phyloP scores from a whole-genome alignment of 495 filamentous ascomycete species.

The Hypomontagnella monticulosa region DNA sequence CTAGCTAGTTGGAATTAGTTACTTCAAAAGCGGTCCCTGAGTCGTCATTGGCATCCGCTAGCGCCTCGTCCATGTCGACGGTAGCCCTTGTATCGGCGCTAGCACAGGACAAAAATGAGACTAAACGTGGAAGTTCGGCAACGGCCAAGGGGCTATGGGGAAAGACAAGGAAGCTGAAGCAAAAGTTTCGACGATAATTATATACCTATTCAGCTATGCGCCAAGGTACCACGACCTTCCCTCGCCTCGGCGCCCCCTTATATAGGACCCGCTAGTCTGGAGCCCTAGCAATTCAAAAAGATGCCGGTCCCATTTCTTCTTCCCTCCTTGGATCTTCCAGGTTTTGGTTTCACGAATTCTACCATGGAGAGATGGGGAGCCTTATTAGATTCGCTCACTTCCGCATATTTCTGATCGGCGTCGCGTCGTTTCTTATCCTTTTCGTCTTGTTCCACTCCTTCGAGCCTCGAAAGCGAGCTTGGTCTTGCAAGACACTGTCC shows the following conservation, averaged over 20 bases:
- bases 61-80: no score
- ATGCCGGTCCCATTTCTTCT: slow-evolving; percentile 5
- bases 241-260: slow-evolving; percentile 19
- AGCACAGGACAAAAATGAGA: no score
- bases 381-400: slow-evolving; percentile 19
- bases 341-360: no score
- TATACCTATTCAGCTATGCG: slow-evolving; percentile 23
- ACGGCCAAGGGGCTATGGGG: no score
- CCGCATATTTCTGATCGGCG: slow-evolving; percentile 12
- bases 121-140: no score
- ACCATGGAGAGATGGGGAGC: slow-evolving; percentile 27
- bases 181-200: slow-evolving; percentile 16
- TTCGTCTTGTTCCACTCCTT: slow-evolving; percentile 34
- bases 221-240: slow-evolving; percentile 17
- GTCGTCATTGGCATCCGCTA: no score
- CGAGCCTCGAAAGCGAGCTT: slow-evolving; percentile 31
- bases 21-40: no score
- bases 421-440: slow-evolving; percentile 20
- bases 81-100: no score
- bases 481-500: slow-evolving; percentile 38
- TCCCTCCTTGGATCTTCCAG: slow-evolving; percentile 2
- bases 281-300: slow-evolving; percentile 7
- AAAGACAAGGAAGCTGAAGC: no score
- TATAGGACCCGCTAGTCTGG: slow-evolving; percentile 5
- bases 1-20: no score